A percentile compares a stretch with the other conserved stretches of the same genome.
These are phyloP conservation scores for Colletotrichum trifolii DNA, from an alignment of 2,329 filamentous ascomycete species.

Conservation along the genomic window DNA sequence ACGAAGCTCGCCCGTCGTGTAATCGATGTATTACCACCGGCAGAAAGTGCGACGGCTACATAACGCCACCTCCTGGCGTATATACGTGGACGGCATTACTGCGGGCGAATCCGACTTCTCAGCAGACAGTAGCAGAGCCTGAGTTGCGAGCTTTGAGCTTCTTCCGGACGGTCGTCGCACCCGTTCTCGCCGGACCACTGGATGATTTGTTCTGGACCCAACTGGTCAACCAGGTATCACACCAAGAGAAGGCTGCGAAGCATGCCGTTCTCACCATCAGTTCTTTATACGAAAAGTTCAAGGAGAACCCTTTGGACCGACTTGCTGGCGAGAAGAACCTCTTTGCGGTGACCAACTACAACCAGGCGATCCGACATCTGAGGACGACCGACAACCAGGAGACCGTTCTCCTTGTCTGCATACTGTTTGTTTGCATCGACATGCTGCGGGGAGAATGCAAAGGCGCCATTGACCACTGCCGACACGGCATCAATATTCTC, in stretches of 20 bases:
- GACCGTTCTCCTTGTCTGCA: slow-evolving; percentile 51
- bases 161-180: slow-evolving; percentile 51
- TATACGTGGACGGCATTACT: slow-evolving; percentile 51
- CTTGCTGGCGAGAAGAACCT: slow-evolving; percentile 37
- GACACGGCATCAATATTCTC: slow-evolving; percentile 51
- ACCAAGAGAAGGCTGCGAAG: slow-evolving; percentile 50
- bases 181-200: slow-evolving; percentile 48
- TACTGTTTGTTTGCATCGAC: slow-evolving; percentile 58
- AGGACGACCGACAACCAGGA: slow-evolving; percentile 45
- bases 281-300: slow-evolving; percentile 50
- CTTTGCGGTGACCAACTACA: slow-evolving; percentile 54
- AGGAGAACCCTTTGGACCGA: slow-evolving; percentile 12
- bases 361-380: slow-evolving; percentile 50
- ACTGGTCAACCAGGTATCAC: slow-evolving; percentile 50
- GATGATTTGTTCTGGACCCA: slow-evolving; percentile 55
- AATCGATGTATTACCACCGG: slow-evolving; percentile 42
- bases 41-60: slow-evolving; percentile 48
- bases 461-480: slow-evolving; percentile 50
- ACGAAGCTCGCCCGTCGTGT: slow-evolving; percentile 45
- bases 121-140: slow-evolving; percentile 40
- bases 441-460: slow-evolving; percentile 50
- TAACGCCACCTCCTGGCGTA: slow-evolving; percentile 20
- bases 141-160: slow-evolving; percentile 50
- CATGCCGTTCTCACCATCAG: slow-evolving; percentile 54
- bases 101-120: slow-evolving; percentile 37